Conservation (phyloP, 2,329 filamentous ascomycete genomes). For the Leptographium galeiforme region DNA sequence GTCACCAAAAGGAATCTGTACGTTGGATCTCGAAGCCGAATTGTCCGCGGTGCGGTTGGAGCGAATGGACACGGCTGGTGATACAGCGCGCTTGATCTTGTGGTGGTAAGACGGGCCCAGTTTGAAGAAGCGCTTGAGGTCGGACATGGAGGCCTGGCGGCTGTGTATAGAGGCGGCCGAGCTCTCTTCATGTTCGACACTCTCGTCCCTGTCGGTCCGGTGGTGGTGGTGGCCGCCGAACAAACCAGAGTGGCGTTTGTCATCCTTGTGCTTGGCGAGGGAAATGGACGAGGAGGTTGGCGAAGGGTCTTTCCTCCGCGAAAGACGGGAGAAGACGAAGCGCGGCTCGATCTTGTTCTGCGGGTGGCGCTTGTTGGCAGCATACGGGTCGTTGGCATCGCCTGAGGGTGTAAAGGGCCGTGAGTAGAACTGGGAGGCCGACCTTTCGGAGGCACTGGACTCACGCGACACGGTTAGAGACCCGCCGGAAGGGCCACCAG, state of each 20-base stretch:
- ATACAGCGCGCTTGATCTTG: constrained; percentile 56
- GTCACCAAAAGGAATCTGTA: constrained; percentile 79
- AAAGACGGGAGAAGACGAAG: constrained; percentile 71
- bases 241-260: constrained; percentile 38
- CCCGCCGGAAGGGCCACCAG: constrained; percentile 23
- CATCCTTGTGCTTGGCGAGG: constrained; percentile 30
- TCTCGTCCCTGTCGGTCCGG: constrained; percentile 25
- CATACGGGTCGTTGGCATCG: constrained; percentile 74
- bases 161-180: constrained; percentile 31
- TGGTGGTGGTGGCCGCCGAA: constrained; percentile 23
- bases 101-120: constrained; percentile 52
- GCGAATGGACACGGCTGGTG: constrained; percentile 43
- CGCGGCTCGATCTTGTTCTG: constrained; percentile 60
- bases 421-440: constrained; percentile 51
- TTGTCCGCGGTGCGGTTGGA: constrained; percentile 26
- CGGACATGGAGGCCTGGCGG: constrained; percentile 74
- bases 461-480: constrained; percentile 48
- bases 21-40: constrained; percentile 33
- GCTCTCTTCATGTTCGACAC: constrained; percentile 29
- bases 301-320: constrained; percentile 55
- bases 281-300: constrained; percentile 38
- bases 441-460: constrained; percentile 44
- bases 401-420: constrained; percentile 68
- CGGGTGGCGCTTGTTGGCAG: constrained; percentile 64
- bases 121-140: constrained; percentile 94